Evolutionary conservation across 2,329 filamentous ascomycete genomes (phyloP).

Genomic region (Colletotrichum gigasporum): DNA sequence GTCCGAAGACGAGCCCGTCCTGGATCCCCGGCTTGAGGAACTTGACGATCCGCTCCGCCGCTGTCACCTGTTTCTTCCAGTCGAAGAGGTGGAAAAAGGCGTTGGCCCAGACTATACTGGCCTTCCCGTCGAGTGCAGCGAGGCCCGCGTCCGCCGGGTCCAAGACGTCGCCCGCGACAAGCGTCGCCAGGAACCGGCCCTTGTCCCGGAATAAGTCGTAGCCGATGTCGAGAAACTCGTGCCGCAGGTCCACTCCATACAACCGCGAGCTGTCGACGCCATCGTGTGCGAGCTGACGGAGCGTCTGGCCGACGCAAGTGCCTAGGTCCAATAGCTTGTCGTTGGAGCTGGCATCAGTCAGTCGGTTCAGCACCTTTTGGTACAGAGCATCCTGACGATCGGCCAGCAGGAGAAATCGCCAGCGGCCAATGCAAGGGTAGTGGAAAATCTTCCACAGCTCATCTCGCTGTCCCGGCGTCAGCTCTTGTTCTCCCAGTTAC

Average conservation of each 20-base stretch:
- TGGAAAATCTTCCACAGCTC: slow-evolving; percentile 55
- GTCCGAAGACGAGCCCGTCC: slow-evolving; percentile 59
- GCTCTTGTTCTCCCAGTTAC: slow-evolving; percentile 20
- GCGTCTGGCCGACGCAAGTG: slow-evolving; percentile 59
- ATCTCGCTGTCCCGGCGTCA: slow-evolving; percentile 47
- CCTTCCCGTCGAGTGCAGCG: slow-evolving; percentile 46
- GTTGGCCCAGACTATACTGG: slow-evolving; percentile 58
- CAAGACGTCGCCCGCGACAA: slow-evolving; percentile 62
- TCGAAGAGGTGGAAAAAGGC: slow-evolving; percentile 62
- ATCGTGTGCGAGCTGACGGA: slow-evolving; percentile 59
- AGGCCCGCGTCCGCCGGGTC: slow-evolving; percentile 49
- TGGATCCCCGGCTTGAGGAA: slow-evolving; percentile 54
- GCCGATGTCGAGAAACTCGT: slow-evolving; percentile 64
- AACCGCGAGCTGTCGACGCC: slow-evolving; percentile 58
- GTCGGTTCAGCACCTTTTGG: slow-evolving; percentile 51
- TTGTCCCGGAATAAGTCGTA: slow-evolving; percentile 73
- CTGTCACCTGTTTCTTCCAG: slow-evolving; percentile 56
- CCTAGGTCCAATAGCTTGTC: slow-evolving; percentile 59
- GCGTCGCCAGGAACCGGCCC: slow-evolving; percentile 53
- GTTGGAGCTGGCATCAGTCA: slow-evolving; percentile 47
- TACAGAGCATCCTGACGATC: slow-evolving; percentile 53
- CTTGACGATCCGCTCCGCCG: slow-evolving; percentile 53
- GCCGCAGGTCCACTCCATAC: slow-evolving; percentile 59
- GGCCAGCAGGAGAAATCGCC: slow-evolving; percentile 57
- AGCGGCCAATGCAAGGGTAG: slow-evolving; percentile 57